Evolutionary conservation across 306 rosid species (phyloP).

Genomic region (Begonia peltatifolia): DNA sequence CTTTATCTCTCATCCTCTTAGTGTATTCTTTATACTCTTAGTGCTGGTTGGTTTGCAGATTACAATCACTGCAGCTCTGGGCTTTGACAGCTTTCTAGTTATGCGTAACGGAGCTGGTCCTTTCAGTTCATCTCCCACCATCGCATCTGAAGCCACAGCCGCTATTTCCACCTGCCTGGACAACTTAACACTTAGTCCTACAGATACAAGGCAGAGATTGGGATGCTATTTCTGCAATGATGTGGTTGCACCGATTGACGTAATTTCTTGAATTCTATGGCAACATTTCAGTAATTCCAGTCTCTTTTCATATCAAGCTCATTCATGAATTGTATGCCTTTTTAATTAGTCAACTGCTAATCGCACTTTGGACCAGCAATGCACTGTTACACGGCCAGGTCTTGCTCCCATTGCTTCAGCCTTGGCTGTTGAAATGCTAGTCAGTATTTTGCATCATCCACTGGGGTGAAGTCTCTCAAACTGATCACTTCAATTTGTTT

Average conservation of each 20-base stretch:
- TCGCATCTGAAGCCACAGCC: conserved; percentile 21
- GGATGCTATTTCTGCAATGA: conserved; percentile 97
- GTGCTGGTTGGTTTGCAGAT: conserved; percentile 35
- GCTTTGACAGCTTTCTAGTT: conserved; percentile 94
- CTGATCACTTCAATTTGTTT: neutral
- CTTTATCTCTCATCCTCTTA: no score
- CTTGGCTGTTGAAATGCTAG: conserved; percentile 83
- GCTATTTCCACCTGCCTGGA: conserved; percentile 26
- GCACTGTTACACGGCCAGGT: conserved; percentile 95
- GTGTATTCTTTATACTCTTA: no score
- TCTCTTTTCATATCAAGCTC: neutral
- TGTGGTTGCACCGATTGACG: conserved; percentile 94
- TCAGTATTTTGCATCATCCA: conserved; percentile 84
- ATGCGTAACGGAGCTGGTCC: conserved; percentile 99
- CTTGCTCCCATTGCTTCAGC: conserved; percentile 95
- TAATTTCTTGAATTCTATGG: conserved; percentile 19
- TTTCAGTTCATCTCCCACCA: conserved; percentile 22
- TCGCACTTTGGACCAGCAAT: conserved; percentile 96
- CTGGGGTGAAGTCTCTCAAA: conserved; percentile 42
- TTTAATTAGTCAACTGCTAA: conserved; percentile 71
- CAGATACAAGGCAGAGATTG: conserved; percentile 42
- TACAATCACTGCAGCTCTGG: conserved; percentile 79
- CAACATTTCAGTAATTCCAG: conserved; percentile 8
- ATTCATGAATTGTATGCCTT: conserved; percentile 14
- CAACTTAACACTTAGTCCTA: conserved; percentile 20